Evolutionary conservation across 257 asterid species (phyloP).

Genomic region (Plectranthus barbatus): DNA sequence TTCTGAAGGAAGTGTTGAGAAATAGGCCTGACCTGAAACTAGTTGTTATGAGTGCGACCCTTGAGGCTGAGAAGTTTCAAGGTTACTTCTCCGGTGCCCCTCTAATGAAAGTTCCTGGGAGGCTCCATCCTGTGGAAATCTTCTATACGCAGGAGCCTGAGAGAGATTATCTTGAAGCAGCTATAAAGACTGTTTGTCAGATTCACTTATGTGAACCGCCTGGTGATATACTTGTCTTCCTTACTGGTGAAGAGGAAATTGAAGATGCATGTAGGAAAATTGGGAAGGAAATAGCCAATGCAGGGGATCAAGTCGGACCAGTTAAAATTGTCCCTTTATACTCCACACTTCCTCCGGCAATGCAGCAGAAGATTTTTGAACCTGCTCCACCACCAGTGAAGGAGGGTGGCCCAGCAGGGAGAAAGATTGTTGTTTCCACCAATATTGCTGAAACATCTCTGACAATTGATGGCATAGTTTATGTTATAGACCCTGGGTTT

Average conservation of each 20-base stretch:
- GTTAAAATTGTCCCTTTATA: slow-evolving; percentile 78
- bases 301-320: slow-evolving; percentile 93
- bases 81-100: slow-evolving; percentile 85
- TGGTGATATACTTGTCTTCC: slow-evolving; percentile 95
- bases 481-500: slow-evolving; percentile 95
- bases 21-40: slow-evolving; percentile 77
- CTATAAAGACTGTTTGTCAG: slow-evolving; percentile 88
- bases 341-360: slow-evolving; percentile 94
- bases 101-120: slow-evolving; percentile 95
- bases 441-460: slow-evolving; percentile 95
- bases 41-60: slow-evolving; percentile 99
- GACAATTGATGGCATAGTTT: slow-evolving; percentile 96
- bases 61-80: slow-evolving; percentile 95
- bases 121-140: slow-evolving; percentile 94
- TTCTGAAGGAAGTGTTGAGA: slow-evolving; percentile 82
- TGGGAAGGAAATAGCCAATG: slow-evolving; percentile 62
- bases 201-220: slow-evolving; percentile 78
- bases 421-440: slow-evolving; percentile 93
- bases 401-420: slow-evolving; percentile 92
- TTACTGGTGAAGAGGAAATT: slow-evolving; percentile 97
- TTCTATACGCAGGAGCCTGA: slow-evolving; percentile 93
- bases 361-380: slow-evolving; percentile 98
- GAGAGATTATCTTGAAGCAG: slow-evolving; percentile 94
- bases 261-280: slow-evolving; percentile 94
- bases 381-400: slow-evolving; percentile 87